Evolutionary conservation across 495 filamentous ascomycete species (phyloP).

Genomic region (Letharia columbiana): DNA sequence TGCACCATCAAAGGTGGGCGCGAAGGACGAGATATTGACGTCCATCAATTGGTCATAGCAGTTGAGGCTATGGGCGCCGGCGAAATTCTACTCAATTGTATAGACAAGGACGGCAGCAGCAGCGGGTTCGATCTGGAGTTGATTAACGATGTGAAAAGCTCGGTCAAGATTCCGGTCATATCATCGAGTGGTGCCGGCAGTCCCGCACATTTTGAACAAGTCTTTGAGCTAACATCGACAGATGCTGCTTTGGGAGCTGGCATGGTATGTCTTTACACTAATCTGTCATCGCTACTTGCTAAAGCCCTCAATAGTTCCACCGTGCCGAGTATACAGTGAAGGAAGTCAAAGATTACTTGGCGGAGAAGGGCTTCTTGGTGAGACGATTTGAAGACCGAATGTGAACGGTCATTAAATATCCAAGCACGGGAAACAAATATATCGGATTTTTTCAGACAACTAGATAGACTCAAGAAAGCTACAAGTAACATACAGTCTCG

Average conservation of each 20-base stretch:
- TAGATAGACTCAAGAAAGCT: not conserved
- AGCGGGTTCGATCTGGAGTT: slow-evolving; percentile 92
- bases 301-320: slow-evolving; percentile 56
- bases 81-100: slow-evolving; percentile 92
- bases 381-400: slow-evolving; percentile 57
- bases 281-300: slow-evolving; percentile 1
- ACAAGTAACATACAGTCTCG: not conserved
- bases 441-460: not conserved
- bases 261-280: slow-evolving; percentile 53
- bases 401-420: not conserved
- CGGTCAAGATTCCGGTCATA: slow-evolving; percentile 86
- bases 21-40: slow-evolving; percentile 84
- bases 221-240: slow-evolving; percentile 74
- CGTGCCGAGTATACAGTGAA: slow-evolving; percentile 87
- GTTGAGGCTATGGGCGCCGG: slow-evolving; percentile 96
- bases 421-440: not conserved
- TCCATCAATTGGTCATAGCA: slow-evolving; percentile 73
- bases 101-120: slow-evolving; percentile 93
- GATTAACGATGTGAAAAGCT: slow-evolving; percentile 73
- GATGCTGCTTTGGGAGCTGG: slow-evolving; percentile 93
- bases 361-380: slow-evolving; percentile 61
- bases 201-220: slow-evolving; percentile 83
- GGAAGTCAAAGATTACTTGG: slow-evolving; percentile 82
- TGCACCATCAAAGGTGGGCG: slow-evolving; percentile 94
- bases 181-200: slow-evolving; percentile 89